These are phyloP conservation scores for Prunus mume DNA, from an alignment of 306 rosid genomes.

Conservation along the genomic window DNA sequence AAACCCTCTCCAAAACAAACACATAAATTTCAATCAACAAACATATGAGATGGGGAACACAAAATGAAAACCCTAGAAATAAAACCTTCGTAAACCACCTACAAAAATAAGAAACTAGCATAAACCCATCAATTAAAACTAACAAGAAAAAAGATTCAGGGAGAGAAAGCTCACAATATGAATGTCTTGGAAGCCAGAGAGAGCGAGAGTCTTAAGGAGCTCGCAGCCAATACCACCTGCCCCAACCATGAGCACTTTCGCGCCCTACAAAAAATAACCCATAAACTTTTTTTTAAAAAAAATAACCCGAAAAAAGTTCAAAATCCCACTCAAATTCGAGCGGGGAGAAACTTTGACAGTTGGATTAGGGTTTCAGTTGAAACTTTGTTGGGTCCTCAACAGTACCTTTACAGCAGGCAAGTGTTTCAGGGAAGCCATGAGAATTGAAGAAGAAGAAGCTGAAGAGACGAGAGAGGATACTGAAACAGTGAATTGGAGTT, in stretches of 20 bases:
- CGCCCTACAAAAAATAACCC: constrained; percentile 43
- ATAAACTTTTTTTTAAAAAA: neutral
- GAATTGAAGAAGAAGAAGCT: constrained; percentile 9
- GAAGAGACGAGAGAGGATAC: neutral
- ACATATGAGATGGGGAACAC: neutral
- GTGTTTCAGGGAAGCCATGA: constrained; percentile 66
- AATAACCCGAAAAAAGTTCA: neutral
- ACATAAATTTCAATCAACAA: constrained; percentile 1
- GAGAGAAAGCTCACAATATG: constrained; percentile 64
- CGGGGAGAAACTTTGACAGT: neutral
- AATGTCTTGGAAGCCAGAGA: constrained; percentile 89
- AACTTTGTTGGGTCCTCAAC: neutral
- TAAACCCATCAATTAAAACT: neutral
- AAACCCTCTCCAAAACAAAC: neutral
- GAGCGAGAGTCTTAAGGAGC: constrained; percentile 92
- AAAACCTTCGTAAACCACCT: neutral
- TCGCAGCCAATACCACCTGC: constrained; percentile 99
- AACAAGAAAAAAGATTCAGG: neutral
- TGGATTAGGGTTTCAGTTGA: constrained; percentile 25
- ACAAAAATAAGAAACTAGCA: neutral
- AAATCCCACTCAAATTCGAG: constrained; percentile 10
- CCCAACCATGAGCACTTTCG: constrained; percentile 96
- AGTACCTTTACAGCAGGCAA: constrained; percentile 54
- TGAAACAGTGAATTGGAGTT: constrained; percentile 2
- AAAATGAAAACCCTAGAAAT: constrained; percentile 22